phyloP scores from a whole-genome alignment of 345 rosid genomes.

The Eucalyptus victrix region DNA sequence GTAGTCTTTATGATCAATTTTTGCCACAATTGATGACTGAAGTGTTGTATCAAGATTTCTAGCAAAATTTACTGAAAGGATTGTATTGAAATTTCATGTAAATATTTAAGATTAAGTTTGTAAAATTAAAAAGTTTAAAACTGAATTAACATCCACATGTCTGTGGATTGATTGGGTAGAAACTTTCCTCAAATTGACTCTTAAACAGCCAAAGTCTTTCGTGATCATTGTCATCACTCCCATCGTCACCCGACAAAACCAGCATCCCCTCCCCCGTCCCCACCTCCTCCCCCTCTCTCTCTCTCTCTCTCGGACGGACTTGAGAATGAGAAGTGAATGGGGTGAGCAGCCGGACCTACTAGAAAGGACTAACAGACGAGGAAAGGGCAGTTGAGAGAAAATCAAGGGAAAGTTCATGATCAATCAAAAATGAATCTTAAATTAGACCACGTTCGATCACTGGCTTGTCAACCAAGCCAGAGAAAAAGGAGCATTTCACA shows the following conservation, averaged over 20 bases:
- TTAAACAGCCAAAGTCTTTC: not conserved
- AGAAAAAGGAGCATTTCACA: not conserved
- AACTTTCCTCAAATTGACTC: not conserved
- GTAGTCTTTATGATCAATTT: too few species aligned
- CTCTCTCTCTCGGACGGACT: not conserved
- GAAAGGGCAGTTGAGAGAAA: not conserved
- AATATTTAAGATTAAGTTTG: too few species aligned
- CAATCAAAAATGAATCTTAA: not conserved
- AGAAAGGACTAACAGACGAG: not conserved
- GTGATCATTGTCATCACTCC: not conserved
- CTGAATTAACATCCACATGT: too few species aligned
- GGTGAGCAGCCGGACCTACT: not conserved
- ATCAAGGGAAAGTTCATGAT: not conserved
- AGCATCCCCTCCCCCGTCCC: accelerated
- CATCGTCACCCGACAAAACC: not conserved
- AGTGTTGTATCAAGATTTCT: too few species aligned
- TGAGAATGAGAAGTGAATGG: not conserved
- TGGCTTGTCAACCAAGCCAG: not conserved
- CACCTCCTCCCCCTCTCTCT: too few species aligned
- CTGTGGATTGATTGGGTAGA: too few species aligned
- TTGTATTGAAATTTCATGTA: too few species aligned
- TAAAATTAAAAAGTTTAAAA: too few species aligned
- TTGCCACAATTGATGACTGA: too few species aligned
- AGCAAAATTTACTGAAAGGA: too few species aligned
- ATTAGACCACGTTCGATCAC: not conserved